Conservation (phyloP, 371 early-diverging fungal species). For the Zancudomyces culisetae region DNA sequence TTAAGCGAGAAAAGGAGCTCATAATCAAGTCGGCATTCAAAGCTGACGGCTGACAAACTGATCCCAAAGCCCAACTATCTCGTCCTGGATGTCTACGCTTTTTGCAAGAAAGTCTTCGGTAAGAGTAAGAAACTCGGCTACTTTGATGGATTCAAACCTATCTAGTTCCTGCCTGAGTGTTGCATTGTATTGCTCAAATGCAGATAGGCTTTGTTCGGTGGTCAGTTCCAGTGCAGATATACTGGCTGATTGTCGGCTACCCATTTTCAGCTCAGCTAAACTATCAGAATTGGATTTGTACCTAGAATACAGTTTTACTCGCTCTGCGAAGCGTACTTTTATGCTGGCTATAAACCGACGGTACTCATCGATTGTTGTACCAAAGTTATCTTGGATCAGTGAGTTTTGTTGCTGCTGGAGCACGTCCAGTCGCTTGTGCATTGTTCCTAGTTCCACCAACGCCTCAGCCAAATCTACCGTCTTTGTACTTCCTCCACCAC, state of each 20-base stretch:
- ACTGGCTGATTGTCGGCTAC: too few relatives aligned
- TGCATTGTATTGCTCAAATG: constrained; percentile 52
- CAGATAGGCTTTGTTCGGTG: constrained; percentile 8
- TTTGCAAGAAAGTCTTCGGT: constrained; percentile 51
- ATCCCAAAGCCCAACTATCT: constrained; percentile 57
- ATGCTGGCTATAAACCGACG: constrained; percentile 70
- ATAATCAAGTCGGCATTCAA: not conserved
- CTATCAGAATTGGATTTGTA: constrained; percentile 51
- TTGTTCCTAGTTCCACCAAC: constrained; percentile 29
- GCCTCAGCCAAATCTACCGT: not conserved
- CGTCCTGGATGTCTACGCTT: constrained; percentile 65
- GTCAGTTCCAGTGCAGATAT: constrained; percentile 19
- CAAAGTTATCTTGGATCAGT: constrained; percentile 48
- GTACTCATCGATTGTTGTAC: constrained; percentile 61
- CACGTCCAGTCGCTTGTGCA: constrained; percentile 58
- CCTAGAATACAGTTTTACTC: constrained; percentile 44
- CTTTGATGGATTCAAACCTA: constrained; percentile 67
- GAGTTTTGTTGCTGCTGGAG: constrained; percentile 56
- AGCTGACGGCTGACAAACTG: constrained; percentile 16
- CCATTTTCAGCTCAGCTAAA: constrained; percentile 33
- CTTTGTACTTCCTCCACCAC: not conserved
- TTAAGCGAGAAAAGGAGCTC: not conserved
- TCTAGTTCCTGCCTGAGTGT: constrained; percentile 56
- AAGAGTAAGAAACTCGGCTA: constrained; percentile 57
- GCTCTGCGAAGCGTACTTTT: constrained; percentile 43